Base-by-base conservation (phyloP, 495 filamentous ascomycete genomes). In the Monascus purpureus region DNA sequence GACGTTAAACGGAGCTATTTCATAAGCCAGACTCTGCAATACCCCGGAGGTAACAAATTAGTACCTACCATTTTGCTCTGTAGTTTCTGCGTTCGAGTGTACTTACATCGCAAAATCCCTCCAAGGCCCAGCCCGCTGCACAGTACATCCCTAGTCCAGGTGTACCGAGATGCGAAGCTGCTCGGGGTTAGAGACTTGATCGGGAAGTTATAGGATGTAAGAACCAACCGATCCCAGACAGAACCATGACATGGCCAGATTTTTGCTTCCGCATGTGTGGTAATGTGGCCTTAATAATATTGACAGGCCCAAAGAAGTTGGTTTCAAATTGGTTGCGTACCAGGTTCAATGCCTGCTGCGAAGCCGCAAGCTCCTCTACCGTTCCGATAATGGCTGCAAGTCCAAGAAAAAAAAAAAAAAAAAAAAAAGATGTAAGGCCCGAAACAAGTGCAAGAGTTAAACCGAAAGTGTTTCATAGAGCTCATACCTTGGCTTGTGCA, bases 1-100 rank as follows among this genome's bases (percentile, higher is more conserved):
- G 64, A 96, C 74, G 54, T 93, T 93, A 67, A 95, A 96, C 1
- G 90, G 90, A 0, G 90, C 90, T 32, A 97, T 80, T 57, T 97
- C 90, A 59, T 93, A 97, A 1, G 87, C 87, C 8, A 97, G 65
- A 29, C 83, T 90, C 70, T 76, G 40, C 12, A 19, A 30, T 9
- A 12, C 17, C 15, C 25, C 24, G n/a, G n/a, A n/a, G n/a, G n/a
- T n/a, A n/a, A n/a, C n/a, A n/a, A n/a, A n/a, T n/a, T n/a, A n/a
- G n/a, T n/a, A n/a, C n/a, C n/a, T n/a, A n/a, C n/a, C n/a, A n/a
- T n/a, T n/a, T n/a, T n/a, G 22, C 7, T n/a, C n/a, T 25, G 7
- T 25, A 25, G 22, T 25, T n/a, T 25, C 1, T 19, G 1, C 15
- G 12, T 11, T 30, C 25, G 8, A 4, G 17, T 25, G 22, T 22